These are phyloP conservation scores for Pseudopithomyces chartarum DNA, from an alignment of 2,329 filamentous ascomycete genomes.

Conservation along the genomic window DNA sequence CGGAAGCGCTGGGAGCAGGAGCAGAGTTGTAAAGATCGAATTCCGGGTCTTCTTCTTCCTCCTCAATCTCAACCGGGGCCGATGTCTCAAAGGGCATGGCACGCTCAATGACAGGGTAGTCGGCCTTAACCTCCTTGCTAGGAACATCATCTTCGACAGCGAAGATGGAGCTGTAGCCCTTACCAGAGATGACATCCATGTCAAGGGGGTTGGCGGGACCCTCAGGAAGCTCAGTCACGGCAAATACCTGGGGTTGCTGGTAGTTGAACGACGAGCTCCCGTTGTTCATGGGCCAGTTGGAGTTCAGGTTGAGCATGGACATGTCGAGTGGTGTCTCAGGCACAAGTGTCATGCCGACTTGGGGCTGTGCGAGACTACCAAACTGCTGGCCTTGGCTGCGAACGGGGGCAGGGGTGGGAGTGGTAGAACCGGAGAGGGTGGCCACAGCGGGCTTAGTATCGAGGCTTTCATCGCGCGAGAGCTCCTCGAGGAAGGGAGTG, in stretches of 20 bases:
- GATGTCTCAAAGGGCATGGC: constrained; percentile 29
- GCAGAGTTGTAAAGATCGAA: constrained; percentile 65
- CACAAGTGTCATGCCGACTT: constrained; percentile 79
- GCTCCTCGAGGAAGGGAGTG: constrained; percentile 52
- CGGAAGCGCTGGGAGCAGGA: constrained; percentile 39
- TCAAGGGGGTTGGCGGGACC: constrained; percentile 65
- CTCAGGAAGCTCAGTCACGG: constrained; percentile 72
- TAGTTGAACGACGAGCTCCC: constrained; percentile 45
- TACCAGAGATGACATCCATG: constrained; percentile 70
- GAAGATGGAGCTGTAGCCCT: constrained; percentile 54
- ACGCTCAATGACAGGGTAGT: constrained; percentile 55
- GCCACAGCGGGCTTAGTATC: constrained; percentile 36
- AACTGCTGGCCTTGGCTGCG: constrained; percentile 59
- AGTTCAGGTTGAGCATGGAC: constrained; percentile 67
- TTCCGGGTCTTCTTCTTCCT: constrained; percentile 64
- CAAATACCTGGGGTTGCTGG: constrained; percentile 71
- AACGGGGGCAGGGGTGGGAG: constrained; percentile 48
- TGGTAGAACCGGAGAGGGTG: constrained; percentile 33
- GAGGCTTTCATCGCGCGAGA: constrained; percentile 46
- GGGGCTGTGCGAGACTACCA: constrained; percentile 54
- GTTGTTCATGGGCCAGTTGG: constrained; percentile 59
- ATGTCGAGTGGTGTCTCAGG: constrained; percentile 80
- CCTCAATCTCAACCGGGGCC: constrained; percentile 22
- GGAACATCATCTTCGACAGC: constrained; percentile 42
- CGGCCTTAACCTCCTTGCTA: constrained; percentile 54